Conservation (phyloP, 768 basidiomycete genomes). For the Termitomyces sp. region DNA sequence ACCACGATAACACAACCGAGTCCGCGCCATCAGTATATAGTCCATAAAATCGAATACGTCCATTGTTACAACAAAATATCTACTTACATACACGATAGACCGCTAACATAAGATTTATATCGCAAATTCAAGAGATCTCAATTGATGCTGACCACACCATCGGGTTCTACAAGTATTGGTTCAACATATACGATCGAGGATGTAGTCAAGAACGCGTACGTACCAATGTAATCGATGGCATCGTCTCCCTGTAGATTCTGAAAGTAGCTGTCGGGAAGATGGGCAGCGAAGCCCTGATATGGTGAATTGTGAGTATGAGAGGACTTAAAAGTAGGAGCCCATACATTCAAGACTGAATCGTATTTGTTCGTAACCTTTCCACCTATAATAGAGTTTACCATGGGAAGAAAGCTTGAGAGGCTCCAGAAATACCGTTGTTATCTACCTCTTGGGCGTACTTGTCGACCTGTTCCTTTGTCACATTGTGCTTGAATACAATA, state of each 20-base stretch:
- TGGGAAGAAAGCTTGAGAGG: neutral
- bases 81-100: neutral
- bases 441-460: conserved; percentile 32
- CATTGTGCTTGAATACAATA: conserved; percentile 47
- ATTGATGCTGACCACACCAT: conserved; percentile 27
- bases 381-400: conserved; percentile 22
- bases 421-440: conserved; percentile 25
- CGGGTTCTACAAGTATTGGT: conserved; percentile 30
- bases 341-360: conserved; percentile 32
- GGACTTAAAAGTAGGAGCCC: neutral
- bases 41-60: neutral
- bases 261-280: conserved; percentile 22
- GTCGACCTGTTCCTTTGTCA: conserved; percentile 33
- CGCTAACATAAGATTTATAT: neutral
- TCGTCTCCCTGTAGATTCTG: conserved; percentile 23
- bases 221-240: conserved; percentile 44
- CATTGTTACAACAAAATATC: neutral
- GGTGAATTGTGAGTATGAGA: neutral
- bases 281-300: conserved; percentile 24
- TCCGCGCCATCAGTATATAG: too few species aligned
- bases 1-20: neutral
- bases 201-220: conserved; percentile 1
- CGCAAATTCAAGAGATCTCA: neutral
- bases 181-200: neutral
- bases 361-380: conserved; percentile 38